These are phyloP conservation scores for Protomyces inundatus DNA, from an alignment of 1,139 yeast genomes.

Conservation along the genomic window DNA sequence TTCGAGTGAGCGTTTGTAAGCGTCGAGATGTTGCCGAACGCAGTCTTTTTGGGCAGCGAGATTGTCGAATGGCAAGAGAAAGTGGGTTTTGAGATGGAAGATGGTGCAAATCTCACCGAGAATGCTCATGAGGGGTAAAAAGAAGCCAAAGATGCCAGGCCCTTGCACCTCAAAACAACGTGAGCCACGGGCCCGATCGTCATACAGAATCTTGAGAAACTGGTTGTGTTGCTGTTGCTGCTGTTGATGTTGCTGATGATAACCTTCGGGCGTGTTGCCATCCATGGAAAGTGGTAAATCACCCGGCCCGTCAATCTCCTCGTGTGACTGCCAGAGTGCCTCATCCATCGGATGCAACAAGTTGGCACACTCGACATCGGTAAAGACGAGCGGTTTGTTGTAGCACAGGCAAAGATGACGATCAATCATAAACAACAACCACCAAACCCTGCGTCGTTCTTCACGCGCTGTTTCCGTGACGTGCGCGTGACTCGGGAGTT, in stretches of 20 bases:
- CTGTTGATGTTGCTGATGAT: not conserved
- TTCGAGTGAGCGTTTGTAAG: constrained; percentile 25
- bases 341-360: constrained; percentile 41
- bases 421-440: constrained; percentile 44
- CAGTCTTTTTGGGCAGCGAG: constrained; percentile 16
- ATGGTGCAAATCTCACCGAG: constrained; percentile 33
- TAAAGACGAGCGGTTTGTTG: constrained; percentile 39
- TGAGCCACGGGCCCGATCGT: constrained; percentile 11
- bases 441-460: constrained; percentile 45
- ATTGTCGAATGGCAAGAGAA: constrained; percentile 19
- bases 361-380: constrained; percentile 40
- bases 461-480: constrained; percentile 40
- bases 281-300: not conserved
- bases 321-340: constrained; percentile 38
- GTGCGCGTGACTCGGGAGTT: constrained; percentile 31
- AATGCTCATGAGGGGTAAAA: constrained; percentile 33
- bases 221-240: not conserved
- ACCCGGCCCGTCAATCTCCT: constrained; percentile 8
- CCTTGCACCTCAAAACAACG: constrained; percentile 30
- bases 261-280: not conserved
- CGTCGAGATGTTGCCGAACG: constrained; percentile 27
- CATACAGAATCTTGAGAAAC: constrained; percentile 11
- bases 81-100: constrained; percentile 30
- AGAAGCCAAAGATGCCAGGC: constrained; percentile 33
- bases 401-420: constrained; percentile 44